phyloP scores from a whole-genome alignment of 108 stramenopile genomes.

The Pelagomonas calceolata region DNA sequence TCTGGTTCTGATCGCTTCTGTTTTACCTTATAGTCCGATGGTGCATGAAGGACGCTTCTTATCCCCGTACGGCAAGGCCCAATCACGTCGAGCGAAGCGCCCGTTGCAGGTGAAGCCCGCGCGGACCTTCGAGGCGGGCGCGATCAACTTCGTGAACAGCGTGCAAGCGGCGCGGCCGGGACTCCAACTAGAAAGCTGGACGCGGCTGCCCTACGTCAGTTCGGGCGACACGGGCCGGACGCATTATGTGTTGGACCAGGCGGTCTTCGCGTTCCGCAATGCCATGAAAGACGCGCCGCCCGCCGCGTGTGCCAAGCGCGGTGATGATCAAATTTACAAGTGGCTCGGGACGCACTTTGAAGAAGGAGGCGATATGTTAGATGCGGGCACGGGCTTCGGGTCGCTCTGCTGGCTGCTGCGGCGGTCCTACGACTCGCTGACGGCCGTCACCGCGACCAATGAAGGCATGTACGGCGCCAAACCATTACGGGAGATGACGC shows the following conservation, averaged over 20 bases:
- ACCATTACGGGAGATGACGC: background rate
- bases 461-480: constrained; percentile 3
- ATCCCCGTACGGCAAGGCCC: too few relatives aligned
- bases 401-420: background rate
- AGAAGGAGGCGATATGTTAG: background rate
- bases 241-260: constrained; percentile 1
- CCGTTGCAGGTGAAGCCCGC: too few relatives aligned
- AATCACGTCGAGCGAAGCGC: too few relatives aligned
- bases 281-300: background rate
- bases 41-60: background rate
- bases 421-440: background rate
- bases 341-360: too few relatives aligned
- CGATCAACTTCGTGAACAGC: background rate
- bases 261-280: background rate
- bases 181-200: background rate
- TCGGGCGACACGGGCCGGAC: background rate
- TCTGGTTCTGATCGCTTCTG: background rate
- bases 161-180: background rate
- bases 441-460: background rate
- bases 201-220: constrained; percentile 3
- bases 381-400: constrained; percentile 1
- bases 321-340: background rate
- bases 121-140: background rate
- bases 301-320: background rate
- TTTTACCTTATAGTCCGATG: background rate